Base-by-base conservation (phyloP, 331 rosid genomes). In the Telfairia occidentalis region DNA sequence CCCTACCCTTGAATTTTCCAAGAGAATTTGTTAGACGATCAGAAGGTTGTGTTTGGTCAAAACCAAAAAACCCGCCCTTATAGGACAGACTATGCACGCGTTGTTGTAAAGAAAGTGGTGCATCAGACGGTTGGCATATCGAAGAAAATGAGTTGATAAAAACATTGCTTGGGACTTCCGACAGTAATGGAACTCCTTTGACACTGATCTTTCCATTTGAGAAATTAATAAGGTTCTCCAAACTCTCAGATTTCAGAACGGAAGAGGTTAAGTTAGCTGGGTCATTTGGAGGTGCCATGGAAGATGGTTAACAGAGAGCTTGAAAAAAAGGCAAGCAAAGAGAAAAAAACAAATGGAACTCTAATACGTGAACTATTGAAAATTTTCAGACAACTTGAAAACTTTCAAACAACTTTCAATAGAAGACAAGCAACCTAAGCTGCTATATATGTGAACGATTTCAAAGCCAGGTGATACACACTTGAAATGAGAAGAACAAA, bases 1-100 rank as follows among this genome's bases (percentile, higher is more conserved):
- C 76, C 26, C 92, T 89, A 8, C 60, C 79, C 1, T 15, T 81
- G 82, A 93, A 78, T 38, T 86, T 79, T 2, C 97, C 97, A 73
- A 93, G 71, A 3, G 94, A 86, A 75, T 89, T 93, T 16, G 59
- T 61, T 73, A 88, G 76, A 74, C 90, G 85, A 26, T 89, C 88
- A 1, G 94, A 86, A 2, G 96, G 85, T 15, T 70, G 70, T 2
- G 80, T 65, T 37, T 78, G 78, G 29, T 53, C 53, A 78, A 93
- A 90, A 13, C 97, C 97, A 2, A 93, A 81, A 83, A 93, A 93
- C 0, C 97, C 96, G 9, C 97, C 94, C 81, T 78, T 88, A 84
- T 82, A 86, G 53, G 96, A 86, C 40, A 32, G 55, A 5, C 74
- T 48, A 61, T 42, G 78, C 54, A 89, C 92, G 3, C 87, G 83